Conservation (phyloP, 345 rosid species). For the Eutrema japonicum region DNA sequence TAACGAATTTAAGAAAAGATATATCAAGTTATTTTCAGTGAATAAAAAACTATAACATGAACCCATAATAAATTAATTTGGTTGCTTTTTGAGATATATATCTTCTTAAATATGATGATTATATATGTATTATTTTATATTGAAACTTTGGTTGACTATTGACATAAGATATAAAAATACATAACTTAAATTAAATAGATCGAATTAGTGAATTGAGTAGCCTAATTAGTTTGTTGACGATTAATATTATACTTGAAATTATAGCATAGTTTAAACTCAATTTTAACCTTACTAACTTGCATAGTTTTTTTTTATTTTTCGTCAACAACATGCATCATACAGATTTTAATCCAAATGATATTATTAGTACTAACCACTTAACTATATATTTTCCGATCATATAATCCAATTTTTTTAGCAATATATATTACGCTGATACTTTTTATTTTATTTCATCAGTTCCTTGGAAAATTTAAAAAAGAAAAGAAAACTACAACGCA, state of each 20-base stretch:
- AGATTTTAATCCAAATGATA: neutral
- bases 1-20: constrained; percentile 2
- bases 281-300: neutral
- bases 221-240: no score
- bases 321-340: neutral
- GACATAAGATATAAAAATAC: no score
- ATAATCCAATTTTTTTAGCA: neutral
- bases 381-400: neutral
- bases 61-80: no score
- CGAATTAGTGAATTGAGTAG: no score
- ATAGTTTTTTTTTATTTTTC: neutral
- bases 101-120: no score
- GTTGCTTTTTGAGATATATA: no score
- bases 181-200: no score
- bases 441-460: neutral
- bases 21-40: neutral
- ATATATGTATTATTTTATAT: no score
- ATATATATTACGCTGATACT: no score
- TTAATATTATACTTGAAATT: no score
- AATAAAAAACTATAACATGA: neutral
- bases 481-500: neutral
- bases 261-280: neutral
- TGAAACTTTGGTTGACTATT: no score
- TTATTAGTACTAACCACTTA: neutral
- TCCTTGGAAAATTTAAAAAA: neutral